A percentile compares a stretch with the other conserved stretches of the same genome.
phyloP scores from a whole-genome alignment of 768 basidiomycete genomes.

The Pholiota microspora region DNA sequence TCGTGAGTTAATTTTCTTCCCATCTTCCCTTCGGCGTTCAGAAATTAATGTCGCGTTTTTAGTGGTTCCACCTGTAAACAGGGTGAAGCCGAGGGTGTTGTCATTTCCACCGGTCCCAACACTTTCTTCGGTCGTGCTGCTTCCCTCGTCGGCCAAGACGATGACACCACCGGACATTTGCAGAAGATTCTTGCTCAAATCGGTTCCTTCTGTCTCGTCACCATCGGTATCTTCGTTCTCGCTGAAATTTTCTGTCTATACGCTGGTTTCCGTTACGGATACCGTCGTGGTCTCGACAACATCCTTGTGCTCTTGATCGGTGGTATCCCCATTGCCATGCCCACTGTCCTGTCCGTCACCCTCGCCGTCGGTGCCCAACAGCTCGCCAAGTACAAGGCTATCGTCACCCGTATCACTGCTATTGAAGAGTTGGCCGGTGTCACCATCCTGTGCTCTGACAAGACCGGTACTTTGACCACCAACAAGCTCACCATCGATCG shows the following conservation, averaged over 20 bases:
- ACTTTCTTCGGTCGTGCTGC: slow-evolving; percentile 99
- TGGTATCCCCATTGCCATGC: slow-evolving; percentile 99
- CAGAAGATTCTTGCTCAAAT: slow-evolving; percentile 99
- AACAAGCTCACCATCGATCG: slow-evolving; percentile 99
- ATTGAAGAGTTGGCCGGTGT: slow-evolving; percentile 98
- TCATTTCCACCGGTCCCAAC: slow-evolving; percentile 97
- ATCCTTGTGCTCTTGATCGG: slow-evolving; percentile 98
- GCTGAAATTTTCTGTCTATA: slow-evolving; percentile 95
- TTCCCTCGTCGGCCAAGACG: slow-evolving; percentile 94
- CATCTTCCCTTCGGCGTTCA: slow-evolving; percentile 3
- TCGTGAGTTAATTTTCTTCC: slow-evolving; percentile 59
- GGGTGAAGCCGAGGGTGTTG: slow-evolving; percentile 98
- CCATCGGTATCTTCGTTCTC: slow-evolving; percentile 93
- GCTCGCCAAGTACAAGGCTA: slow-evolving; percentile 98
- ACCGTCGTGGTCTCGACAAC: slow-evolving; percentile 95
- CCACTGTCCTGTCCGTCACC: slow-evolving; percentile 96
- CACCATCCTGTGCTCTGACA: slow-evolving; percentile 98
- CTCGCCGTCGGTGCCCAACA: slow-evolving; percentile 99
- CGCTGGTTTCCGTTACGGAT: slow-evolving; percentile 85
- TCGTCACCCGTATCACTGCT: slow-evolving; percentile 98
- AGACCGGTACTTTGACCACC: slow-evolving; percentile 97
- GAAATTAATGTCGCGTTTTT: slow-evolving; percentile 7
- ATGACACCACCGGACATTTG: slow-evolving; percentile 97
- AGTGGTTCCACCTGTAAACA: slow-evolving; percentile 98
- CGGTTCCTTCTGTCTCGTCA: slow-evolving; percentile 94